Evolutionary conservation across 768 basidiomycete genomes (phyloP).

Genomic region (Mycena galopus): DNA sequence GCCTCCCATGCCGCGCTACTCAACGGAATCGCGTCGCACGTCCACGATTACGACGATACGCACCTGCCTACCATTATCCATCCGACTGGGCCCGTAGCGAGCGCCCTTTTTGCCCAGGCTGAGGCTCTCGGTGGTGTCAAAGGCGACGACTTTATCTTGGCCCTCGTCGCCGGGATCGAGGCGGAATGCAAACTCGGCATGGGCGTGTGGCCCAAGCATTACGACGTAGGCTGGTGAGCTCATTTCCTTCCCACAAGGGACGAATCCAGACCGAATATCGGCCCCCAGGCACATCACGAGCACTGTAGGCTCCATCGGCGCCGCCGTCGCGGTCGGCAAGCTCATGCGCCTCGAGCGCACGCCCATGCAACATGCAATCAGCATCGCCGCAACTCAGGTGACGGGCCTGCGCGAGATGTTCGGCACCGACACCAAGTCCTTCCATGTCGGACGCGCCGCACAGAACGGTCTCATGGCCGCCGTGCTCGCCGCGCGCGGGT

Average conservation of each 20-base stretch:
- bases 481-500: conserved; percentile 38
- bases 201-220: conserved; percentile 40
- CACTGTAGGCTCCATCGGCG: conserved; percentile 42
- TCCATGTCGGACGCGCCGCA: conserved; percentile 42
- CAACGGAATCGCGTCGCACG: conserved; percentile 42
- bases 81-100: conserved; percentile 40
- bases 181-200: conserved; percentile 41
- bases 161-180: conserved; percentile 41
- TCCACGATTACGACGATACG: conserved; percentile 44
- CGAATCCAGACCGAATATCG: neutral
- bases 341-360: conserved; percentile 35
- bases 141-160: conserved; percentile 37
- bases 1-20: conserved; percentile 40
- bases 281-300: conserved; percentile 39
- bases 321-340: conserved; percentile 42
- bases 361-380: conserved; percentile 41
- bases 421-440: conserved; percentile 41
- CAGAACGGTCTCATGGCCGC: conserved; percentile 41
- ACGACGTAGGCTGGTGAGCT: conserved; percentile 41
- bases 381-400: conserved; percentile 42
- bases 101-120: conserved; percentile 38
- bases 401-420: conserved; percentile 43
- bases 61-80: conserved; percentile 42
- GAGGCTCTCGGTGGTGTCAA: conserved; percentile 36
- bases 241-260: neutral